Evolutionary conservation across 208 protist species (phyloP).

Genomic region (Leptomonas pyrrhocoris): DNA sequence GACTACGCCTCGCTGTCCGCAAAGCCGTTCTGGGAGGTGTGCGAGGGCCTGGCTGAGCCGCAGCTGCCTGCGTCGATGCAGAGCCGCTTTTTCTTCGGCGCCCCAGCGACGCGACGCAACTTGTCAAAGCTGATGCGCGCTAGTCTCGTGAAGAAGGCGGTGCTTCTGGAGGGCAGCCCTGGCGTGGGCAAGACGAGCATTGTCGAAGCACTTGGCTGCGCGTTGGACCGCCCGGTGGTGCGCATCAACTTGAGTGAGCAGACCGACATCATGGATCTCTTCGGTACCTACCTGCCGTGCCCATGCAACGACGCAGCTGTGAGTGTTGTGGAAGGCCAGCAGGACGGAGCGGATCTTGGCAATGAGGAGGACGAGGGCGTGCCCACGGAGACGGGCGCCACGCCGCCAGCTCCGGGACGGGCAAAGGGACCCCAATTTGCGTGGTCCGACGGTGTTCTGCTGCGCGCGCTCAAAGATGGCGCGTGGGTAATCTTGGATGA

Average conservation of each 20-base stretch:
- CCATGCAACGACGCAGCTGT: slow-evolving; percentile 23
- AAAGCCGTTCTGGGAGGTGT: slow-evolving; percentile 75
- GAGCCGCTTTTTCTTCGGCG: slow-evolving; percentile 92
- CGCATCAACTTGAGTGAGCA: slow-evolving; percentile 99
- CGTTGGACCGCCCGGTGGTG: slow-evolving; percentile 92
- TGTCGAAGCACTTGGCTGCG: slow-evolving; percentile 95
- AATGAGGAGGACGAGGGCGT: slow-evolving; percentile 56
- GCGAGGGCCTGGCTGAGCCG: slow-evolving; percentile 78
- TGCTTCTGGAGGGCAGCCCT: slow-evolving; percentile 98
- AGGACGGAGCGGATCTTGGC: slow-evolving; percentile 55
- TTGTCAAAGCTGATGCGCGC: slow-evolving; percentile 95
- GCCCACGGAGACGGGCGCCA: slow-evolving; percentile 25
- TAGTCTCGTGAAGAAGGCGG: slow-evolving; percentile 92
- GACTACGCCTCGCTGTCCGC: slow-evolving; percentile 35
- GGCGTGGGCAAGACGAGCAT: slow-evolving; percentile 99
- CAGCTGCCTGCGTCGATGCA: slow-evolving; percentile 69
- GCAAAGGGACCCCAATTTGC: slow-evolving; percentile 87
- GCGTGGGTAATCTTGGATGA: slow-evolving; percentile 99
- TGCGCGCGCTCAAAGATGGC: slow-evolving; percentile 95
- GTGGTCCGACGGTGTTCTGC: slow-evolving; percentile 98
- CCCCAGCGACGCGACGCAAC: slow-evolving; percentile 97
- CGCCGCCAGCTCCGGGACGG: neutral
- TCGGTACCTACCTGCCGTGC: slow-evolving; percentile 90
- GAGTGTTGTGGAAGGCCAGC: slow-evolving; percentile 44
- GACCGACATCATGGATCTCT: slow-evolving; percentile 99